These are phyloP conservation scores for Candida chauliodis DNA, from an alignment of 805 yeast genomes.

Conservation along the genomic window DNA sequence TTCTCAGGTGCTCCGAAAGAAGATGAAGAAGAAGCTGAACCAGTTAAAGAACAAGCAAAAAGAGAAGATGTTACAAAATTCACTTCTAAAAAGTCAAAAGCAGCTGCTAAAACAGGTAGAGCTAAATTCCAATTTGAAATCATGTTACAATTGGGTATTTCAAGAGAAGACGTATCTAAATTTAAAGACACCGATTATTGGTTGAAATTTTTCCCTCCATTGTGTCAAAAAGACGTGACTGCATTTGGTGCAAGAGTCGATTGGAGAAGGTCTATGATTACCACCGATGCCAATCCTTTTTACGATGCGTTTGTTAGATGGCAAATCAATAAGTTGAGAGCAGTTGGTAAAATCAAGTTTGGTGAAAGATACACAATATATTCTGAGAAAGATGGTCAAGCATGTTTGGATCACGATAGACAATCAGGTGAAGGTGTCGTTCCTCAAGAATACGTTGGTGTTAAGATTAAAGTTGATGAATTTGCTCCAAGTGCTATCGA, in stretches of 20 bases:
- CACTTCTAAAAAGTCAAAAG: slow-evolving; percentile 89
- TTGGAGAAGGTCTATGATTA: slow-evolving; percentile 95
- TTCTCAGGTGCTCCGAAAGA: slow-evolving; percentile 66
- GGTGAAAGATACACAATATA: slow-evolving; percentile 98
- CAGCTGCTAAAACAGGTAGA: slow-evolving; percentile 89
- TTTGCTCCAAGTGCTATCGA: slow-evolving; percentile 41
- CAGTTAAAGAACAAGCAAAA: slow-evolving; percentile 14
- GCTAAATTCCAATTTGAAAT: slow-evolving; percentile 94
- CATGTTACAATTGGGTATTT: slow-evolving; percentile 90
- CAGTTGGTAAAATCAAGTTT: slow-evolving; percentile 86
- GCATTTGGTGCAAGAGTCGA: slow-evolving; percentile 90
- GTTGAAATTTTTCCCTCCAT: slow-evolving; percentile 89
- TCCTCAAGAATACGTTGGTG: slow-evolving; percentile 94
- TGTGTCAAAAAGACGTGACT: slow-evolving; percentile 76
- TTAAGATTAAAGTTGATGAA: slow-evolving; percentile 74
- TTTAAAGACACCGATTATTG: slow-evolving; percentile 93
- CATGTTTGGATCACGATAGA: slow-evolving; percentile 99
- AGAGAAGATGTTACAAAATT: slow-evolving; percentile 85
- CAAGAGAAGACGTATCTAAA: slow-evolving; percentile 74
- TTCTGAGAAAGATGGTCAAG: slow-evolving; percentile 97
- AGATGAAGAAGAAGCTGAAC: slow-evolving; percentile 48
- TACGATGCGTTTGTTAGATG: slow-evolving; percentile 93
- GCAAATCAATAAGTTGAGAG: slow-evolving; percentile 90
- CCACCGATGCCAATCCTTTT: slow-evolving; percentile 93
- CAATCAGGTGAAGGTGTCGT: slow-evolving; percentile 94